These are phyloP conservation scores for Plasmopara halstedii DNA, from an alignment of 352 stramenopile species.

Conservation along the genomic window DNA sequence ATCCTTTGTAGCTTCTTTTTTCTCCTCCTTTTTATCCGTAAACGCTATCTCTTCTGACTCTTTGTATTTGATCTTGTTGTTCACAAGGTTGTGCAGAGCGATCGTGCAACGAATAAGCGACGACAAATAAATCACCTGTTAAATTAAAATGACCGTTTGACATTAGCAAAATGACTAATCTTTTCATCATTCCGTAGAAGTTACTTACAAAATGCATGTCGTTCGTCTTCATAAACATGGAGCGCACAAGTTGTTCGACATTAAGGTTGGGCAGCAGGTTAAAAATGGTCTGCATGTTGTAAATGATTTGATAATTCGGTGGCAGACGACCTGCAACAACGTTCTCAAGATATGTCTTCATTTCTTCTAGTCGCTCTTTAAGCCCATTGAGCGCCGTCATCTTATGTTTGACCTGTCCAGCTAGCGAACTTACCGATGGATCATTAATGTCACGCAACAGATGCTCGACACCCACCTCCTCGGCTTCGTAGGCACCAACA, in stretches of 20 bases:
- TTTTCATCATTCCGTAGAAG: neutral
- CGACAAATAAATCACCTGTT: slow-evolving; percentile 95
- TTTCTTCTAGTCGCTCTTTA: slow-evolving; percentile 94
- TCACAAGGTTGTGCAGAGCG: slow-evolving; percentile 97
- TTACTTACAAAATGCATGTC: slow-evolving; percentile 97
- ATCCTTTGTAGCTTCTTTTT: slow-evolving; percentile 40
- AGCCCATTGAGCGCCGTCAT: slow-evolving; percentile 93
- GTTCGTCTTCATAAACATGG: slow-evolving; percentile 99
- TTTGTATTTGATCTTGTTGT: slow-evolving; percentile 99
- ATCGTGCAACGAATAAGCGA: slow-evolving; percentile 97
- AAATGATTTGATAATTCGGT: slow-evolving; percentile 93
- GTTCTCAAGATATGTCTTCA: slow-evolving; percentile 96
- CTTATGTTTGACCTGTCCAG: slow-evolving; percentile 98
- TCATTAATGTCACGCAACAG: slow-evolving; percentile 99
- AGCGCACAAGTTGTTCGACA: slow-evolving; percentile 93
- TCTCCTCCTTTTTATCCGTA: slow-evolving; percentile 63
- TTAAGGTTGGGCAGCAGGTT: slow-evolving; percentile 99
- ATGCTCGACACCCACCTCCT: slow-evolving; percentile 98
- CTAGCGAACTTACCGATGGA: slow-evolving; percentile 96
- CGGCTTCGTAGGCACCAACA: slow-evolving; percentile 93
- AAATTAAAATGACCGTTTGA: neutral
- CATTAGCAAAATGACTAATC: neutral
- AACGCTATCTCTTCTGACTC: slow-evolving; percentile 74
- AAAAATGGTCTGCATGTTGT: slow-evolving; percentile 99
- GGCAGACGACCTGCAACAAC: slow-evolving; percentile 75